Evolutionary conservation across 176 grass and related monocot species (phyloP), one percentile per base, ranked within the genome.

Genomic region (Areca catechu): DNA sequence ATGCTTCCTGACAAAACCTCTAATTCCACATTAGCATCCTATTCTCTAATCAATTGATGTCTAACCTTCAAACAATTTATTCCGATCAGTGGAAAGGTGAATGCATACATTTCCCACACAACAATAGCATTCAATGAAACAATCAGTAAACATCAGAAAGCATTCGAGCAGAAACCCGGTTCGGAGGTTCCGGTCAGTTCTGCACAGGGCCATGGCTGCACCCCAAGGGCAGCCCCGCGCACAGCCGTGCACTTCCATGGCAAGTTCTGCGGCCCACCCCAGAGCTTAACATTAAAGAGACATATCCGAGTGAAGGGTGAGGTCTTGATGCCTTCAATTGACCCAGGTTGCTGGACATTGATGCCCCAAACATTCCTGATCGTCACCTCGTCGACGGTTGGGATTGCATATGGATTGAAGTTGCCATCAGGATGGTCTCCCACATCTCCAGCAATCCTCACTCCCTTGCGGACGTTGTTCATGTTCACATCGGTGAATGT

Each of bases 401-500:
- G 65, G 19, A 67, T 21, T 16, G 65, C 65, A 37, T 37, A 20
- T 20, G 51, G 65, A 54, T 67, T 37, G 51, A 67, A 67, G 18
- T 67, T 16, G 16, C 49, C 78, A 19, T 95, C 85, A 6, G 89
- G 89, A 69, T 95, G 89, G 69, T 95, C 85, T 0, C 89, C 84
- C 20, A 62, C 89, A 29, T 85, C 81, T 17, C 89, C 81, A 0
- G 75, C 75, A 48, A 95, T 82, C 50, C 81, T 65, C 15, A 95
- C 37, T 19, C 79, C 88, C 54, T 24, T 61, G 50, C 79, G 72
- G 19, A 66, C 63, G 0, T n/a, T 30, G 6, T 66, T 24, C 63
- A 66, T 53, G 12, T 16, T 30, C 16, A 54, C 49, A 20, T 54
- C 53, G 10, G 2, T 20, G 3, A 66, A 16, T 5, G 63, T 66